Conservation (phyloP, 169 alveolate species). For the Cryptosporidium muris region DNA sequence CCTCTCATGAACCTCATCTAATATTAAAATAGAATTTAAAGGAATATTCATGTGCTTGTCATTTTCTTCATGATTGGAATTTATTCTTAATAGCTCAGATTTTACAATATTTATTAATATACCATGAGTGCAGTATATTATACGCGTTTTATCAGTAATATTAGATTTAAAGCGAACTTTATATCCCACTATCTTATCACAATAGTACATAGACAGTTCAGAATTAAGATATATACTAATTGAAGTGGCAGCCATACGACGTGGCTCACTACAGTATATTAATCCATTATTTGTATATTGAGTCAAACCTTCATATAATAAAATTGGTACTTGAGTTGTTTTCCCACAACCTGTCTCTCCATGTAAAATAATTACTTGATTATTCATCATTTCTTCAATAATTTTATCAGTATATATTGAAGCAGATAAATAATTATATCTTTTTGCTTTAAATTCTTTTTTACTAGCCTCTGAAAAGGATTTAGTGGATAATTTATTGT, state of each 20-base stretch:
- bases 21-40: slow-evolving; percentile 53
- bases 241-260: slow-evolving; percentile 66
- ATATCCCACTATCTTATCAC: slow-evolving; percentile 18
- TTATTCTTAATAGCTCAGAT: slow-evolving; percentile 18
- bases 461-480: neutral
- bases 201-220: neutral
- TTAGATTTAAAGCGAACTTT: slow-evolving; percentile 55
- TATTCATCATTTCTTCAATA: slow-evolving; percentile 3
- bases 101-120: slow-evolving; percentile 42
- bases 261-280: slow-evolving; percentile 65
- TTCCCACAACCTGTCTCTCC: slow-evolving; percentile 95
- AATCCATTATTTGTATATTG: slow-evolving; percentile 29
- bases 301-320: slow-evolving; percentile 56
- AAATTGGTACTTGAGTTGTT: slow-evolving; percentile 86
- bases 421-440: slow-evolving; percentile 41
- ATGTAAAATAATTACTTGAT: slow-evolving; percentile 26
- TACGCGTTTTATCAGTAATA: slow-evolving; percentile 35
- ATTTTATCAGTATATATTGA: slow-evolving; percentile 40
- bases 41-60: slow-evolving; percentile 19
- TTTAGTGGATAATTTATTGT: neutral
- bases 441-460: neutral
- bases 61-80: neutral
- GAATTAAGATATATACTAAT: slow-evolving; percentile 34
- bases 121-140: slow-evolving; percentile 72
- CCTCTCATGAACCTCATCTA: slow-evolving; percentile 79